Conservation (phyloP, 495 filamentous ascomycete genomes). For the Hypoxylon crocopeplum region DNA sequence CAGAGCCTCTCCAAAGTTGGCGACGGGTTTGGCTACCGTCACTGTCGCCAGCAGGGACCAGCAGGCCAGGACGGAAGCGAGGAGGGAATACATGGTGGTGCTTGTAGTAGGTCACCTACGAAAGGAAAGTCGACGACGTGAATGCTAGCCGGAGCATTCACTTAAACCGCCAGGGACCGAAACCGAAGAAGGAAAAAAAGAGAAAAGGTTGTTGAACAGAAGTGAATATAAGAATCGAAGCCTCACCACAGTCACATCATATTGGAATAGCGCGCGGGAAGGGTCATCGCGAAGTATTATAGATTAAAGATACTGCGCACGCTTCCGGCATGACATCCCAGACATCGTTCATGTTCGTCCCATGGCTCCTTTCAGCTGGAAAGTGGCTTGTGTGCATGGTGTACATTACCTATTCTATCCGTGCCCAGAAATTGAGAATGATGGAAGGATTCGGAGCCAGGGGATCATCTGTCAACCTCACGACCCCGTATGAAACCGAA, state of each 20-base stretch:
- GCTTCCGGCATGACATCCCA: no score
- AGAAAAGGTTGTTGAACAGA: no score
- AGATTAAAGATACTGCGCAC: no score
- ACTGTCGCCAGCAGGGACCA: constrained; percentile 23
- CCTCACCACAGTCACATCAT: no score
- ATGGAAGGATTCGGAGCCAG: constrained; percentile 24
- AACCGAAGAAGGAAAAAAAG: neutral
- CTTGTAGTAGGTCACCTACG: neutral
- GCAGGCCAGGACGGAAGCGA: constrained; percentile 8
- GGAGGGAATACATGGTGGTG: constrained; percentile 19
- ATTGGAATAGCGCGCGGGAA: no score
- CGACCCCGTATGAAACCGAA: constrained; percentile 28
- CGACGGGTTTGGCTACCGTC: constrained; percentile 25
- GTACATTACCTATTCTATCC: no score
- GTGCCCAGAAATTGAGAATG: neutral
- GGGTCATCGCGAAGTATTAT: no score
- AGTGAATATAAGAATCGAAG: no score
- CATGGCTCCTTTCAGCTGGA: no score
- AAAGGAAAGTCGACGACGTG: constrained; percentile 2
- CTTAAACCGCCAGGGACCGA: neutral
- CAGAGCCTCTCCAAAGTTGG: neutral
- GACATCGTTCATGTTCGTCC: no score
- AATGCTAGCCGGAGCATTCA: constrained; percentile 22
- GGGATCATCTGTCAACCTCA: constrained; percentile 10
- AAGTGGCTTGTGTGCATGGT: constrained; percentile 8